Evolutionary conservation across 2,329 filamentous ascomycete species (phyloP).

Genomic region (Blastomyces emzantsi): DNA sequence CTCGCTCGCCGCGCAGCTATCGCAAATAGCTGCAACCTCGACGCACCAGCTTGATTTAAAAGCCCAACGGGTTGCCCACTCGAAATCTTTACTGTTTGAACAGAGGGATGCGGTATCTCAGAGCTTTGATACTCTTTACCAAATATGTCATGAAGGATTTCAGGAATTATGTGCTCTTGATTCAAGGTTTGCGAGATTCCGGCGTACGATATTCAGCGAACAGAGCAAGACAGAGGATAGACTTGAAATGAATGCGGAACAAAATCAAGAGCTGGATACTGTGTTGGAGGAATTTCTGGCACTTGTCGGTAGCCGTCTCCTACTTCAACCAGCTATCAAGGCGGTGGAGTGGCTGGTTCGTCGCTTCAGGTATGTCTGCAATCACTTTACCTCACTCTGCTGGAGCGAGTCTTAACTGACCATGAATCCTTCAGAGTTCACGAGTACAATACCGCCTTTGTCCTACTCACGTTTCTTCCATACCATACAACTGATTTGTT

Average conservation of each 20-base stretch:
- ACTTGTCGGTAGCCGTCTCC: conserved; percentile 63
- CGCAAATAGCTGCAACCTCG: conserved; percentile 80
- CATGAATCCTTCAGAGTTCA: conserved; percentile 55
- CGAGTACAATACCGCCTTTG: conserved; percentile 71
- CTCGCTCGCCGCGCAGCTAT: conserved; percentile 85
- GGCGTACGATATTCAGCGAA: conserved; percentile 77
- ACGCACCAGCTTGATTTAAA: conserved; percentile 88
- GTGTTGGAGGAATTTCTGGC: conserved; percentile 76
- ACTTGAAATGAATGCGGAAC: conserved; percentile 66
- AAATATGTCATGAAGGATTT: conserved; percentile 80
- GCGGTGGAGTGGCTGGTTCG: conserved; percentile 91
- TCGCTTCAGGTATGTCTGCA: conserved; percentile 63
- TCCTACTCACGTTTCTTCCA: conserved; percentile 81
- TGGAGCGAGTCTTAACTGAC: conserved; percentile 7
- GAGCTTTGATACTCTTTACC: conserved; percentile 80
- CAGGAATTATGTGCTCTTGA: conserved; percentile 87
- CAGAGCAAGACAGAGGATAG: conserved; percentile 87
- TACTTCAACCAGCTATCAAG: conserved; percentile 81
- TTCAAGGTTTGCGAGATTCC: conserved; percentile 63
- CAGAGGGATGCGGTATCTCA: conserved; percentile 74
- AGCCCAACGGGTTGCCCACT: conserved; percentile 83
- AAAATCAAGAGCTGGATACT: conserved; percentile 73
- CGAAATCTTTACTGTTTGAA: conserved; percentile 92
- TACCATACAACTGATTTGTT: conserved; percentile 86
- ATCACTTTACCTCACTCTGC: neutral